A percentile compares a stretch with the other conserved stretches of the same genome.
phyloP scores from a whole-genome alignment of 495 filamentous ascomycete species.

The Penicillium egyptiacum region DNA sequence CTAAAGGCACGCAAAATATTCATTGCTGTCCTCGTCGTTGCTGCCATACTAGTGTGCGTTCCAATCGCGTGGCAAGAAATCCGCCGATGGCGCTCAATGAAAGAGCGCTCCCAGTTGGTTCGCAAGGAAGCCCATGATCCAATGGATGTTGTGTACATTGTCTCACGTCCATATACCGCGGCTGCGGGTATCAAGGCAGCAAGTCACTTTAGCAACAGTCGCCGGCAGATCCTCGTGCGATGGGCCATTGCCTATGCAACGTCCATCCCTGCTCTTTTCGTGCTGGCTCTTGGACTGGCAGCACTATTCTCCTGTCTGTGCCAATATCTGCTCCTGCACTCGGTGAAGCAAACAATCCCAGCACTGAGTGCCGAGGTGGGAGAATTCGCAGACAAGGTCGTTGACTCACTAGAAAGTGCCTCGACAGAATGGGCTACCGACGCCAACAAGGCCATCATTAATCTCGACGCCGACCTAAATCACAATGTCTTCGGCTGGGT shows the following conservation, averaged over 20 bases:
- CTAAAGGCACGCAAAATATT: slow-evolving; percentile 68
- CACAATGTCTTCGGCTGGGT: slow-evolving; percentile 86
- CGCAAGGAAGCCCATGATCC: slow-evolving; percentile 66
- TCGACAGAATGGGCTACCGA: slow-evolving; percentile 74
- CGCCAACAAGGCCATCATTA: slow-evolving; percentile 70
- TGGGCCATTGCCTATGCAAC: slow-evolving; percentile 90
- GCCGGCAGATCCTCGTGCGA: slow-evolving; percentile 67
- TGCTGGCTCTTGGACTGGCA: slow-evolving; percentile 81
- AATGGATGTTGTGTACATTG: slow-evolving; percentile 87
- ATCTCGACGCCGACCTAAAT: slow-evolving; percentile 74
- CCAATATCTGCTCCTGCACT: slow-evolving; percentile 75
- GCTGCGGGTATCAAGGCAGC: slow-evolving; percentile 70
- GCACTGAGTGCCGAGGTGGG: slow-evolving; percentile 73
- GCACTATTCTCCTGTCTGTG: slow-evolving; percentile 82
- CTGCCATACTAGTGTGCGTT: slow-evolving; percentile 69
- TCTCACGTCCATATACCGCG: slow-evolving; percentile 73
- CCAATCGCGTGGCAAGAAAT: slow-evolving; percentile 81
- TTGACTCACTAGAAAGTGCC: slow-evolving; percentile 66
- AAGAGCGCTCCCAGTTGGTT: slow-evolving; percentile 65
- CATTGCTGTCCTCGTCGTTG: slow-evolving; percentile 65
- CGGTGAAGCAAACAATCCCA: slow-evolving; percentile 74
- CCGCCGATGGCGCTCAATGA: slow-evolving; percentile 70
- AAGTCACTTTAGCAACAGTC: slow-evolving; percentile 63
- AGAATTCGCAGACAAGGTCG: slow-evolving; percentile 78
- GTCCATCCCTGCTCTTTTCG: slow-evolving; percentile 78